Conservation (phyloP, 257 asterid species). For the Perilla frutescens region DNA sequence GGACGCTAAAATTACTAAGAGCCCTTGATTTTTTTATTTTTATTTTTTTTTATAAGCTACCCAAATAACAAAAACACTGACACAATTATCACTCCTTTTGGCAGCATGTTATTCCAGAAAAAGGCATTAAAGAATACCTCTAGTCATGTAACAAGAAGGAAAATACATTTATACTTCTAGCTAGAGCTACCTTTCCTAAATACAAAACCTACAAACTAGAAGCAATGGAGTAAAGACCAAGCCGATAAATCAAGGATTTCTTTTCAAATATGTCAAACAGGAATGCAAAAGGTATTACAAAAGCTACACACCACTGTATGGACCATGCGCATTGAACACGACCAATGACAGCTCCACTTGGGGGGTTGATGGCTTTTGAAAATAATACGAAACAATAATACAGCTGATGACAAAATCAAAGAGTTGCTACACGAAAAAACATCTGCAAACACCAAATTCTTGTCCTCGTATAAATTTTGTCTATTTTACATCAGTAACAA, state of each 20-base stretch:
- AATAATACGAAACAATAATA: constrained; percentile 14
- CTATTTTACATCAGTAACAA: constrained; percentile 7
- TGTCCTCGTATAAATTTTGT: not conserved
- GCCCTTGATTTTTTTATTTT: too few species aligned
- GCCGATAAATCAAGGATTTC: not conserved
- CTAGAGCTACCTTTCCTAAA: constrained; percentile 10
- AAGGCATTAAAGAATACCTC: constrained; percentile 3
- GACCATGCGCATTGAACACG: constrained; percentile 69
- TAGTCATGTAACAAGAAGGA: constrained; percentile 16
- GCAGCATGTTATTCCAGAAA: constrained; percentile 3
- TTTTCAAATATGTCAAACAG: not conserved
- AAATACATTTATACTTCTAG: not conserved
- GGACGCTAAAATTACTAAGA: constrained; percentile 20
- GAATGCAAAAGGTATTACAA: constrained; percentile 24
- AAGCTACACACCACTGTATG: constrained; percentile 63
- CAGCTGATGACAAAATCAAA: not conserved
- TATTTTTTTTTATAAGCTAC: not conserved
- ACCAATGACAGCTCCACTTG: constrained; percentile 64
- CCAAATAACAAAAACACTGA: not conserved
- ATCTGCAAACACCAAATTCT: constrained; percentile 10
- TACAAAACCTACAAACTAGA: constrained; percentile 25
- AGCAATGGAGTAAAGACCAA: constrained; percentile 10
- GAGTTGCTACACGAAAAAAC: constrained; percentile 13
- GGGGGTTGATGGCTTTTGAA: constrained; percentile 64
- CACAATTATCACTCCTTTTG: constrained; percentile 4